Conservation (phyloP, 148 eudicot species). For the Rheum nobile region DNA sequence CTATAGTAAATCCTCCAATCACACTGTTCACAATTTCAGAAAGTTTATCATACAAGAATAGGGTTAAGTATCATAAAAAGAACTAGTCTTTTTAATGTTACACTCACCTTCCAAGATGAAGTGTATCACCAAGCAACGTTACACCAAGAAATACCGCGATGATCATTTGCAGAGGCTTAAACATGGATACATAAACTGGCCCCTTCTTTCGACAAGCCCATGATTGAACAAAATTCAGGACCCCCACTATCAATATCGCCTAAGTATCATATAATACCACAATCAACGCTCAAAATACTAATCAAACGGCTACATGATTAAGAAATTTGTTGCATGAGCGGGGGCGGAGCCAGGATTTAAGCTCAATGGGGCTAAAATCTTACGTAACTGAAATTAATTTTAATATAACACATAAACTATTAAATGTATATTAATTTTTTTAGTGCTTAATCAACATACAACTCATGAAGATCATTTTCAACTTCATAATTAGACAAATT, state of each 20-base stretch:
- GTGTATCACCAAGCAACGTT: slow-evolving; percentile 6
- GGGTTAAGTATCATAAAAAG: not conserved
- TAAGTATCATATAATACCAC: not conserved
- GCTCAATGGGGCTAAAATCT: too few relatives aligned
- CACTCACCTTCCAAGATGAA: slow-evolving; percentile 9
- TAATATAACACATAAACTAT: too few relatives aligned
- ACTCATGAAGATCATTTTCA: too few relatives aligned
- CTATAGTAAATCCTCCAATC: slow-evolving; percentile 18
- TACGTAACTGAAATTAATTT: too few relatives aligned
- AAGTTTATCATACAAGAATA: not conserved
- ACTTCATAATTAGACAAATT: too few relatives aligned
- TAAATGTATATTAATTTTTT: too few relatives aligned
- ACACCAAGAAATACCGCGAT: slow-evolving; percentile 6
- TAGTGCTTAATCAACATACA: too few relatives aligned
- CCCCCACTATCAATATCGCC: not conserved
- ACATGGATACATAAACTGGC: slow-evolving; percentile 9
- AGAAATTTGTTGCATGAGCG: not conserved
- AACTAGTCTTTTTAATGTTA: not conserved
- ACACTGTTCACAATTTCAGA: slow-evolving; percentile 13
- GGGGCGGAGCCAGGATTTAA: too few relatives aligned
- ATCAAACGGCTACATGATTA: not conserved
- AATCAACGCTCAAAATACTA: not conserved
- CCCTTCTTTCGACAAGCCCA: slow-evolving; percentile 14
- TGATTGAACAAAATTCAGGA: not conserved
- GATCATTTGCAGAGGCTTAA: slow-evolving; percentile 11